A percentile compares a stretch with the other conserved stretches of the same genome.
Evolutionary conservation across 257 asterid species (phyloP).

Genomic region (Solanum pennellii): DNA sequence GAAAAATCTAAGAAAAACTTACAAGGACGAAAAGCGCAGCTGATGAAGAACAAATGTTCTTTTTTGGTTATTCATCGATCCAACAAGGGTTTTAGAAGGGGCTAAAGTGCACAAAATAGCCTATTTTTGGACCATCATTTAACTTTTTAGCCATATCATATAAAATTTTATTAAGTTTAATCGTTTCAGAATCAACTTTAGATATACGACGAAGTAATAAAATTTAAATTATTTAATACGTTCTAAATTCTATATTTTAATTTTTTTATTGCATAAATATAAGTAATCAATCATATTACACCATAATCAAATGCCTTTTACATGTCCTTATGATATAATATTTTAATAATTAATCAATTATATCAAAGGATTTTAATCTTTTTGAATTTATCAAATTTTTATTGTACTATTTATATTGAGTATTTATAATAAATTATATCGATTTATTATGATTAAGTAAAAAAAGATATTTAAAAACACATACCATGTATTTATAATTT

Average conservation of each 20-base stretch:
- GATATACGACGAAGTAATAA: too few relatives aligned
- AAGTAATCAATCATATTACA: neutral
- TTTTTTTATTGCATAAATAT: neutral
- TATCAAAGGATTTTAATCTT: neutral
- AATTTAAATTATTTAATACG: too few relatives aligned
- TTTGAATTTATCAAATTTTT: neutral
- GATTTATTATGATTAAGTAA: neutral
- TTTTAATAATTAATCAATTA: neutral
- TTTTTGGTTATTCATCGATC: neutral
- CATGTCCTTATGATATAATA: neutral
- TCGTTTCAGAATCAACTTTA: neutral
- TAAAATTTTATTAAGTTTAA: neutral
- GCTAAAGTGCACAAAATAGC: neutral
- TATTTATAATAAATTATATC: neutral
- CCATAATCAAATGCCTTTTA: neutral
- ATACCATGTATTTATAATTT: neutral
- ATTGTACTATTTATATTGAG: neutral
- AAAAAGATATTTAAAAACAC: neutral
- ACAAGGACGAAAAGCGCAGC: neutral
- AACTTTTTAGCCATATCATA: neutral
- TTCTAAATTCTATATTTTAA: neutral
- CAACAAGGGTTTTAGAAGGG: neutral
- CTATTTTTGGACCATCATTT: neutral
- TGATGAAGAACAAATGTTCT: neutral
- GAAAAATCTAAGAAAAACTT: neutral